Evolutionary conservation across 1,284 basidiomycete genomes (phyloP).

Genomic region (Hemileia vastatrix): DNA sequence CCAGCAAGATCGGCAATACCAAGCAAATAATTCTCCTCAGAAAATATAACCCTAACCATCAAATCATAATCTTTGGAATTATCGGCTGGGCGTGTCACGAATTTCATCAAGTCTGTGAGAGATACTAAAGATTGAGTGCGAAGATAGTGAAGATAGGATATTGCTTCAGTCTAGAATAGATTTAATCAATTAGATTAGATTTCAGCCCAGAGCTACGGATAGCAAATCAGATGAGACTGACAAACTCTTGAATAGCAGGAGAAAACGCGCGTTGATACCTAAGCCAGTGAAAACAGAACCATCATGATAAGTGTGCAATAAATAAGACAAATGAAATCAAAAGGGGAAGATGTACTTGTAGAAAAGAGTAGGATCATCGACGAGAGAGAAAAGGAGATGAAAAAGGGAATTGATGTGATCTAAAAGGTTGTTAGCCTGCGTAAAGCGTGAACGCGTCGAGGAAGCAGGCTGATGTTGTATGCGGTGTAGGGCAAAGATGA

Average conservation of each 20-base stretch:
- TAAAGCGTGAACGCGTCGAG: too few relatives aligned
- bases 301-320: too few relatives aligned
- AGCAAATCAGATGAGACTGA: slow-evolving; percentile 24
- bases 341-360: too few relatives aligned
- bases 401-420: too few relatives aligned
- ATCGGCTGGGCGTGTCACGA: neutral
- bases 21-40: slow-evolving; percentile 74
- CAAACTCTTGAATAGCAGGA: slow-evolving; percentile 46
- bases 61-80: neutral
- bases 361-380: too few relatives aligned
- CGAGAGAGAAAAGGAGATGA: too few relatives aligned
- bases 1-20: slow-evolving; percentile 90
- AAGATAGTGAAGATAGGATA: slow-evolving; percentile 80
- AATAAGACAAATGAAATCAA: too few relatives aligned
- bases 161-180: slow-evolving; percentile 69
- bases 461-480: slow-evolving; percentile 42
- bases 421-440: too few relatives aligned
- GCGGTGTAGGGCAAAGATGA: slow-evolving; percentile 86
- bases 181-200: neutral
- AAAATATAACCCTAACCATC: too few relatives aligned
- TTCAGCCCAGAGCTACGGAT: neutral
- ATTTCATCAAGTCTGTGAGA: neutral
- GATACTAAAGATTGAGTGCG: slow-evolving; percentile 52
- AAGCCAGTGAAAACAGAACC: too few relatives aligned
- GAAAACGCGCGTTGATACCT: neutral